These are phyloP conservation scores for Colletotrichum tamarilloi DNA, from an alignment of 2,329 filamentous ascomycete species.

Conservation along the genomic window DNA sequence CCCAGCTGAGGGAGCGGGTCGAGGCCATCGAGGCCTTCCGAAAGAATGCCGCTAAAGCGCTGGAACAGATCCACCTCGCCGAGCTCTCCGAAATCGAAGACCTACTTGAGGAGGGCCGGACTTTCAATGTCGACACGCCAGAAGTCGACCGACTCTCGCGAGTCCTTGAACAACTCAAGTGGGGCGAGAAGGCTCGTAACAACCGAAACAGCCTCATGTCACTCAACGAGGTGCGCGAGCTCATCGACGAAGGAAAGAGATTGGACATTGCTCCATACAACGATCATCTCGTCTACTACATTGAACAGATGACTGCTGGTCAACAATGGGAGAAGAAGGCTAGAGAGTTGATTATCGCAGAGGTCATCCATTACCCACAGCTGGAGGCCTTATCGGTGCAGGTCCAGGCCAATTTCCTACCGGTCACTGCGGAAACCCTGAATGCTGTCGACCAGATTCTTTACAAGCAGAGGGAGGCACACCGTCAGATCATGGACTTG, in stretches of 20 bases:
- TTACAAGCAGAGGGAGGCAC: slow-evolving; percentile 94
- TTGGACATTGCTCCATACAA: slow-evolving; percentile 84
- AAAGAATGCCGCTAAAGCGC: slow-evolving; percentile 75
- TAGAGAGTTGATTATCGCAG: slow-evolving; percentile 90
- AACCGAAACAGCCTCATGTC: slow-evolving; percentile 74
- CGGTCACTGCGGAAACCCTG: slow-evolving; percentile 85
- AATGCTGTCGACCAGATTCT: slow-evolving; percentile 89
- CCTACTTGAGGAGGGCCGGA: slow-evolving; percentile 87
- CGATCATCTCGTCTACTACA: slow-evolving; percentile 80
- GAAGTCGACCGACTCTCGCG: slow-evolving; percentile 86
- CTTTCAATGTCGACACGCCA: slow-evolving; percentile 90
- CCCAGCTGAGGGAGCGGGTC: slow-evolving; percentile 84
- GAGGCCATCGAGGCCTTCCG: slow-evolving; percentile 89
- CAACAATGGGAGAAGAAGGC: slow-evolving; percentile 94
- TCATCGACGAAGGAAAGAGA: slow-evolving; percentile 82
- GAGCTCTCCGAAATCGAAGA: slow-evolving; percentile 85
- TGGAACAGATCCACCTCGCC: slow-evolving; percentile 73
- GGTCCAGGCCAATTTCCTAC: slow-evolving; percentile 75
- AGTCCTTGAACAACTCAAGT: slow-evolving; percentile 86
- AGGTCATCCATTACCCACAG: slow-evolving; percentile 92
- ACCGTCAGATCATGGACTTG: slow-evolving; percentile 85
- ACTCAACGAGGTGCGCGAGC: slow-evolving; percentile 80
- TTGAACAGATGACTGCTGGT: slow-evolving; percentile 80
- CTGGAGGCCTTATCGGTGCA: slow-evolving; percentile 91
- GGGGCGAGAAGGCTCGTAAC: slow-evolving; percentile 82